Evolutionary conservation across 331 rosid species (phyloP), one percentile per base, ranked within the genome.

Genomic region (Dryas integrifolia): DNA sequence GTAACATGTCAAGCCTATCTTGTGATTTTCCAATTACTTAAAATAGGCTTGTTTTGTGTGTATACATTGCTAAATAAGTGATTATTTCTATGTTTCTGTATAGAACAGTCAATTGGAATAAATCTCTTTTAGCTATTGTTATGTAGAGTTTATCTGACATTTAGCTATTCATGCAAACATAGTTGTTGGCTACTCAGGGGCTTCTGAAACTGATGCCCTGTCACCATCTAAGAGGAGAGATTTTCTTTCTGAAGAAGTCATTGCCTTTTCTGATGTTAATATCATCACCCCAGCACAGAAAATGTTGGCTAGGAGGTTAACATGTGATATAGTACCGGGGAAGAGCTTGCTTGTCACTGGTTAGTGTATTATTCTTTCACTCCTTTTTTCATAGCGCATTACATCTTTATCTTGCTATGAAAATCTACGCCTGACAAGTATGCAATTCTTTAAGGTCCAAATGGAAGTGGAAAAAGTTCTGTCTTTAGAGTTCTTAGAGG

Each of bases 401-500:
- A 35, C 60, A 56, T 70, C 49, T 61, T 63, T 44, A 30, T 65
- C n/a, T 18, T 46, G 66, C 63, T 39, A 65, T 58, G 55, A 55
- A 44, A 72, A 39, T 61, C 64, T 68, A 46, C 51, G 69, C 62
- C 67, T 67, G 72, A 78, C 62, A 47, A 49, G 52, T 65, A 43
- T 73, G 39, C 52, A 69, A 73, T 81, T 80, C 70, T 60, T 61
- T 41, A 76, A 94, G 98, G 98, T 81, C 98, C 98, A 74, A 94
- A 94, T 56, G 98, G 98, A 76, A 94, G 98, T 82, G 98, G 98
- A 56, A 94, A 94, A 76, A 94, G 98, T 81, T 94, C 98, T 43
- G 85, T 94, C 73, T 94, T 94, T 88, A 86, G 97, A 88, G 97
- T 89, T 72, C 97, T 94, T 52, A 86, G 90, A 86, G 96, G 96